Conservation (phyloP, 257 asterid species). For the Nicotiana tomentosiformis region DNA sequence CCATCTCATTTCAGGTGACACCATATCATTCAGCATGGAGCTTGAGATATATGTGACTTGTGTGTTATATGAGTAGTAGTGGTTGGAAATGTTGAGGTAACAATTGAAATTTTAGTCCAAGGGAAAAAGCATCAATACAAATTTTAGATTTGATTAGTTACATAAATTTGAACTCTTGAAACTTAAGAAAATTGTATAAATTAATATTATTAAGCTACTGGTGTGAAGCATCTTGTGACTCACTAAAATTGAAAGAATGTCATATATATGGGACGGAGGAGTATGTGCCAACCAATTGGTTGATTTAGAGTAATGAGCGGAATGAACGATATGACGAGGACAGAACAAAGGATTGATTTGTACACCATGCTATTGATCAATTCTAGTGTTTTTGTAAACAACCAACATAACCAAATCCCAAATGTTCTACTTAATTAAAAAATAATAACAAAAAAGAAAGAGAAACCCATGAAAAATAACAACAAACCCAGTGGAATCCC, state of each 20-base stretch:
- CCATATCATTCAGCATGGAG: background rate
- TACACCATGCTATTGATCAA: background rate
- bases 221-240: background rate
- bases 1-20: background rate
- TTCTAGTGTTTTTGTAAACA: background rate
- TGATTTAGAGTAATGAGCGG: background rate
- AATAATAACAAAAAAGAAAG: background rate
- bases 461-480: background rate
- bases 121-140: background rate
- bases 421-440: background rate
- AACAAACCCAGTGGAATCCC: background rate
- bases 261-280: background rate
- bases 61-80: background rate
- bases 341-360: background rate
- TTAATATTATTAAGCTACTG: background rate
- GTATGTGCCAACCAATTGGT: background rate
- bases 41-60: background rate
- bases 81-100: background rate
- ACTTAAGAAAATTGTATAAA: background rate
- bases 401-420: background rate
- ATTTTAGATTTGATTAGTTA: background rate
- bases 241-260: background rate
- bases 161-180: background rate
- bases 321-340: slow-evolving; percentile 8
- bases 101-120: background rate